These are phyloP conservation scores for Byssoonygena ceratinophila DNA, from an alignment of 2,329 filamentous ascomycete genomes.

Conservation along the genomic window DNA sequence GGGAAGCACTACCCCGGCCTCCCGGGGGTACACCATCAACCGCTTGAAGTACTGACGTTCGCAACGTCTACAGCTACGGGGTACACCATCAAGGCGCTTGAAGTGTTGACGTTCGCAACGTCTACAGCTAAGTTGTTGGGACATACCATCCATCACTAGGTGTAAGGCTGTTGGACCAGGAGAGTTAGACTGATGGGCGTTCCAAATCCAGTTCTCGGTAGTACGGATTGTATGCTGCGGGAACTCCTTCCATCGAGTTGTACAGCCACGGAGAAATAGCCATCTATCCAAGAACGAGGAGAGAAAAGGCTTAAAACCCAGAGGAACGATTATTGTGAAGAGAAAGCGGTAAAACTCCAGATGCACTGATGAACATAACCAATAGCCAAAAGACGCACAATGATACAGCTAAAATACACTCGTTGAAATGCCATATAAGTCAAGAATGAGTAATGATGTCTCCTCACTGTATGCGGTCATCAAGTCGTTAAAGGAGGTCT, in stretches of 20 bases:
- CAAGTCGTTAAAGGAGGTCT: conserved; percentile 3
- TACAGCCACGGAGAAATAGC: neutral
- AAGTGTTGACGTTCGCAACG: too few relatives aligned
- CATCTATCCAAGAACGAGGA: neutral
- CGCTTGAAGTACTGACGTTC: too few relatives aligned
- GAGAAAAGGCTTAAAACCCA: neutral
- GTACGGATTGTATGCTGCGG: neutral
- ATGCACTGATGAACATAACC: conserved; percentile 1
- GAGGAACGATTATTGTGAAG: neutral
- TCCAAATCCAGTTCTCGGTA: too few relatives aligned
- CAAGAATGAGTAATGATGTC: conserved; percentile 4
- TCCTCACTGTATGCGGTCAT: conserved; percentile 7
- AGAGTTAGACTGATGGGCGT: too few relatives aligned
- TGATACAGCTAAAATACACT: conserved; percentile 10
- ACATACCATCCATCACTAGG: too few relatives aligned
- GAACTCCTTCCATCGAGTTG: neutral
- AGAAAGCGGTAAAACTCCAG: neutral
- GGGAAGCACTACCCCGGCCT: too few relatives aligned
- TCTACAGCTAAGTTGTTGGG: too few relatives aligned
- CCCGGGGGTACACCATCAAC: too few relatives aligned
- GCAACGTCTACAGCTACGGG: too few relatives aligned
- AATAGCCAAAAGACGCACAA: neutral
- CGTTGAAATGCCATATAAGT: conserved; percentile 7
- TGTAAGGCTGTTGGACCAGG: too few relatives aligned
- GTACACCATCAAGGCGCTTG: too few relatives aligned